Evolutionary conservation across 129 eudicot genomes (phyloP).

Genomic region (Chrysanthemum lavandulifolium): DNA sequence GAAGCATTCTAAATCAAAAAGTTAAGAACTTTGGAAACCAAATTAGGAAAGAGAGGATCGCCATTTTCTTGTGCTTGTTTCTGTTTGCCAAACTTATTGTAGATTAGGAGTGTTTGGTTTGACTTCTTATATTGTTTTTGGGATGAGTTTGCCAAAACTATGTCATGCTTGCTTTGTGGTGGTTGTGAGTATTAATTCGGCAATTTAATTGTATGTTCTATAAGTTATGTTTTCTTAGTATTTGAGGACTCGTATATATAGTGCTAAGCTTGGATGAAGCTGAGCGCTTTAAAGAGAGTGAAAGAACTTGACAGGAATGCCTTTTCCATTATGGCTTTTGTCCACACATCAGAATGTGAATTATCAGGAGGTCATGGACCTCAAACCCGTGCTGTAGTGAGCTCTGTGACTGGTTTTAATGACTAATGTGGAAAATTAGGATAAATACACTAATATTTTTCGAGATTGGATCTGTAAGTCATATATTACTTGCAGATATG

Average conservation of each 20-base stretch:
- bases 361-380: too few species aligned
- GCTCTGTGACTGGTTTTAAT: too few species aligned
- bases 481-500: too few species aligned
- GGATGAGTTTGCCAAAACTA: not conserved
- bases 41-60: slow-evolving; percentile 4
- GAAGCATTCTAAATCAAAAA: slow-evolving; percentile 48
- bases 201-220: not conserved
- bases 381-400: too few species aligned
- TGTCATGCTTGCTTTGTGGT: slow-evolving; percentile 7
- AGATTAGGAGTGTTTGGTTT: slow-evolving; percentile 26
- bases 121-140: slow-evolving; percentile 13
- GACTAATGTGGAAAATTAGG: too few species aligned
- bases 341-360: too few species aligned
- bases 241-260: not conserved
- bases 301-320: too few species aligned
- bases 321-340: too few species aligned
- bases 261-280: too few species aligned
- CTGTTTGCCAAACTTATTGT: slow-evolving; percentile 27
- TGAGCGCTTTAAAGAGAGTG: too few species aligned
- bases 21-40: slow-evolving; percentile 34
- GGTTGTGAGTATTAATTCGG: slow-evolving; percentile 15
- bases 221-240: not conserved
- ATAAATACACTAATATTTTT: too few species aligned
- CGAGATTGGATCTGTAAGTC: too few species aligned
- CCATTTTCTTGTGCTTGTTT: slow-evolving; percentile 16